Conservation (phyloP, 331 rosid genomes). For the Quercus lobata region DNA sequence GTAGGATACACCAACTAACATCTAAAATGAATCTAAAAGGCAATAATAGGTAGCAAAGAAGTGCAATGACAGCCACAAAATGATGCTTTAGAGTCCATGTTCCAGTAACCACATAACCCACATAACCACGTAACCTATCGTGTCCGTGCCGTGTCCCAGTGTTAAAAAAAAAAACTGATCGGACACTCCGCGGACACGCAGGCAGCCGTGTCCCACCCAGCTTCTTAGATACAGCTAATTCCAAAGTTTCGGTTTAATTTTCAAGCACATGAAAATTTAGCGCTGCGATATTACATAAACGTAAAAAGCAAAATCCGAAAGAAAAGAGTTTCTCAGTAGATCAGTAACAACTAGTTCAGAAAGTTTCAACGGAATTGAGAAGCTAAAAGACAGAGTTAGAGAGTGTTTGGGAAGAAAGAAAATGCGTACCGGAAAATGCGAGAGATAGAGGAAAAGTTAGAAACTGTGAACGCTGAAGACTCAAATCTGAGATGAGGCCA, state of each 20-base stretch:
- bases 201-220: no score
- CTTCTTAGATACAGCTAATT: background rate
- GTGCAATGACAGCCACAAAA: no score
- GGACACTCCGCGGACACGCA: no score
- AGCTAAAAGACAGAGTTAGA: background rate
- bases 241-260: background rate
- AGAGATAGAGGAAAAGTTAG: background rate
- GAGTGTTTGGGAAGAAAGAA: background rate
- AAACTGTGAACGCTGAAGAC: conserved; percentile 18
- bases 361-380: background rate
- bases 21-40: no score
- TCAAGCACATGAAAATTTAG: no score
- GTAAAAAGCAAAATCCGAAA: background rate
- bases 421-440: background rate
- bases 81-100: no score
- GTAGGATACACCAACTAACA: no score
- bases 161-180: no score
- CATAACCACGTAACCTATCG: no score
- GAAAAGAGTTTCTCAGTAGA: background rate
- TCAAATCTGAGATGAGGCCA: background rate
- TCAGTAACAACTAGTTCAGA: background rate
- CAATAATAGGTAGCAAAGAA: no score
- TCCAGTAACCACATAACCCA: no score
- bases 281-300: background rate
- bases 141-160: no score